Evolutionary conservation across 2,329 filamentous ascomycete species (phyloP).

Genomic region (Paraphaeosphaeria sporulosa): DNA sequence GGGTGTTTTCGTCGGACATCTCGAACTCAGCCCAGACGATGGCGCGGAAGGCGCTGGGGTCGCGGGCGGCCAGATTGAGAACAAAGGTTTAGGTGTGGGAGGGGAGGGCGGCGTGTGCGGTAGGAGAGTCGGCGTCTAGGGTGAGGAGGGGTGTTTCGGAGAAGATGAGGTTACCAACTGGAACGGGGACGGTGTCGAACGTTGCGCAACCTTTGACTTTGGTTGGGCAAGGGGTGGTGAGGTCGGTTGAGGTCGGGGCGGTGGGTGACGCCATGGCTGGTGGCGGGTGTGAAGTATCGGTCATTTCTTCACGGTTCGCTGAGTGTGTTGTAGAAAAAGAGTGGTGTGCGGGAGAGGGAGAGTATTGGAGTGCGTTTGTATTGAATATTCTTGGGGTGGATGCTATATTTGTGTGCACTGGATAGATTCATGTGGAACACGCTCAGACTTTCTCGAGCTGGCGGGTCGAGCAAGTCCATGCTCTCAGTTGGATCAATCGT

Average conservation of each 20-base stretch:
- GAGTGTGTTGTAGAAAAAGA: no score
- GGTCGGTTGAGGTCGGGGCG: background rate
- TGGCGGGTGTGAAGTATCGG: no score
- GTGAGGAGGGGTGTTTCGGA: slow-evolving; percentile 21
- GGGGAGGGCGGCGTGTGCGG: slow-evolving; percentile 31
- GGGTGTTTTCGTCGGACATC: background rate
- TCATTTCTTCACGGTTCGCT: no score
- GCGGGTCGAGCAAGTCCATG: background rate
- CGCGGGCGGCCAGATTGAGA: slow-evolving; percentile 8
- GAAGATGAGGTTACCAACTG: background rate
- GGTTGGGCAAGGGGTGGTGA: background rate
- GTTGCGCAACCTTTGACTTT: background rate
- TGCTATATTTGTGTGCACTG: background rate
- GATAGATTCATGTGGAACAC: background rate
- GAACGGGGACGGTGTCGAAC: background rate
- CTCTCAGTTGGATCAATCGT: background rate
- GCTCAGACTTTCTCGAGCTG: background rate
- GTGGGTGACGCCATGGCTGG: background rate
- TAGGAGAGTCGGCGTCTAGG: slow-evolving; percentile 16
- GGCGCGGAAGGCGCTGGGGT: slow-evolving; percentile 9
- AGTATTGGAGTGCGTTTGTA: background rate
- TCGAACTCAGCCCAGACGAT: slow-evolving; percentile 13
- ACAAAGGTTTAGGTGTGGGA: background rate
- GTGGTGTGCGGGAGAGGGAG: background rate
- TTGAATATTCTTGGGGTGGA: background rate